Evolutionary conservation across 371 early-diverging fungal species (phyloP).

Genomic region (Conidiobolus incongruus): DNA sequence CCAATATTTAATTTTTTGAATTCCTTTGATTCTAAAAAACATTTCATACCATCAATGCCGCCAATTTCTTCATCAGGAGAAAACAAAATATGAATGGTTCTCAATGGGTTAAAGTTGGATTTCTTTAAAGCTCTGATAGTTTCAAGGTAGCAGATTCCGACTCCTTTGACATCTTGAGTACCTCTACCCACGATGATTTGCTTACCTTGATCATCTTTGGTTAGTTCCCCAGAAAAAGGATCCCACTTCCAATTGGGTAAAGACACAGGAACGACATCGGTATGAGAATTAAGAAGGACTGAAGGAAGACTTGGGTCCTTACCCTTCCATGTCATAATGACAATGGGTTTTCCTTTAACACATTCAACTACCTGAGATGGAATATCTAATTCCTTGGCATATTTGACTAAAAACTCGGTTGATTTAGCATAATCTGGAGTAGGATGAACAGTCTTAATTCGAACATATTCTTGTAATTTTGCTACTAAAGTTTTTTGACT

Average conservation of each 20-base stretch:
- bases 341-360: conserved; percentile 30
- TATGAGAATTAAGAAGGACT: conserved; percentile 55
- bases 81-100: conserved; percentile 44
- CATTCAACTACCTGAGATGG: conserved; percentile 16
- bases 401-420: conserved; percentile 21
- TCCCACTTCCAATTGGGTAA: conserved; percentile 37
- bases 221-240: conserved; percentile 43
- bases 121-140: conserved; percentile 31
- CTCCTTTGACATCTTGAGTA: conserved; percentile 70
- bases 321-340: conserved; percentile 33
- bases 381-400: conserved; percentile 41
- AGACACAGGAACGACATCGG: conserved; percentile 59
- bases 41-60: conserved; percentile 45
- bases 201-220: conserved; percentile 17
- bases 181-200: conserved; percentile 53
- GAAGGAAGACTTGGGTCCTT: conserved; percentile 19
- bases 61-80: conserved; percentile 64
- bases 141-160: conserved; percentile 43
- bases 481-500: no score
- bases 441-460: conserved; percentile 56
- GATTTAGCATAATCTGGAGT: conserved; percentile 41
- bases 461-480: conserved; percentile 45
- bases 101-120: conserved; percentile 16
- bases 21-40: conserved; percentile 25
- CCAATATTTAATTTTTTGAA: conserved; percentile 41